Evolutionary conservation across 2,329 filamentous ascomycete species (phyloP).

Genomic region (Fusarium coffeatum): DNA sequence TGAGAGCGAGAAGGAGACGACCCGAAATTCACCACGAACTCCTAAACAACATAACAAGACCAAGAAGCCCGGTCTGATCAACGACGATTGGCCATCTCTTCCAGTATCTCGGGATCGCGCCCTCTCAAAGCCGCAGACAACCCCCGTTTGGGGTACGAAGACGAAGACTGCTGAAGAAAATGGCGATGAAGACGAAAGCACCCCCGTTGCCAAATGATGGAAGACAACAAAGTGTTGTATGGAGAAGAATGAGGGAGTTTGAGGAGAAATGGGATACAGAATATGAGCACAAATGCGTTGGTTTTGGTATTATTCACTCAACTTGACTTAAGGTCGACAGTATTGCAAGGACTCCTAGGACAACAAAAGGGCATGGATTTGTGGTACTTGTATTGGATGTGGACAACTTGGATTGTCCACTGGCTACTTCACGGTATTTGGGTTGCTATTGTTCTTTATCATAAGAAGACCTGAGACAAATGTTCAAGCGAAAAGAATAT

Average conservation of each 20-base stretch:
- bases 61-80: slow-evolving; percentile 35
- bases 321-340: background rate
- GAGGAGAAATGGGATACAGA: background rate
- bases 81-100: slow-evolving; percentile 46
- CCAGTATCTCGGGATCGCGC: slow-evolving; percentile 44
- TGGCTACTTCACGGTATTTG: slow-evolving; percentile 13
- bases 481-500: background rate
- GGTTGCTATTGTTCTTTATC: background rate
- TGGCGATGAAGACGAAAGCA: slow-evolving; percentile 2
- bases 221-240: background rate
- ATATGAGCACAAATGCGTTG: slow-evolving; percentile 3
- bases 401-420: slow-evolving; percentile 36
- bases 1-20: slow-evolving; percentile 5
- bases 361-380: slow-evolving; percentile 5
- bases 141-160: slow-evolving; percentile 38
- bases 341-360: slow-evolving; percentile 1
- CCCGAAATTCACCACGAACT: slow-evolving; percentile 19
- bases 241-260: background rate
- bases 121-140: slow-evolving; percentile 35
- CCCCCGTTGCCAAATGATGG: slow-evolving; percentile 27
- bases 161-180: slow-evolving; percentile 22
- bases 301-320: slow-evolving; percentile 5
- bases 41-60: slow-evolving; percentile 20
- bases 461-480: background rate
- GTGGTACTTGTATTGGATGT: slow-evolving; percentile 31